These are phyloP conservation scores for Pseudocercospora crystallina DNA, from an alignment of 2,329 filamentous ascomycete species.

Conservation along the genomic window DNA sequence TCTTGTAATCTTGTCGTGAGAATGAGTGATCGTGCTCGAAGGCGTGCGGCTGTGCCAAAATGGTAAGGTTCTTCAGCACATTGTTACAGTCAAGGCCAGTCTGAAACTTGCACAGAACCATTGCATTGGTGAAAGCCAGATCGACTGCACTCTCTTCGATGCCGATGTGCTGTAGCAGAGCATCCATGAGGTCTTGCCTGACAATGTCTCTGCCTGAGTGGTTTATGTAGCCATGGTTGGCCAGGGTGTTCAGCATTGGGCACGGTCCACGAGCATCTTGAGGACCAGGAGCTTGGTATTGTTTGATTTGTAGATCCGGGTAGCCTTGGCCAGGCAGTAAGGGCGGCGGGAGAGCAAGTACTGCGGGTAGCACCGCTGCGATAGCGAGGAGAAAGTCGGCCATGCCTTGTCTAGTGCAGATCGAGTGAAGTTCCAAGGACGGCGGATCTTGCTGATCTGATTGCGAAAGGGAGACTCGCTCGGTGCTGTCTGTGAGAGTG, in stretches of 20 bases:
- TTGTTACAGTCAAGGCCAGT: not conserved
- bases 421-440: too few relatives aligned
- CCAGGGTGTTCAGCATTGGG: constrained; percentile 42
- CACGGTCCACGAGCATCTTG: constrained; percentile 38
- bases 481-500: too few relatives aligned
- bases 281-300: constrained; percentile 18
- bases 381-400: not conserved
- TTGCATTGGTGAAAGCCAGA: not conserved
- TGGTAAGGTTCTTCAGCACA: too few relatives aligned
- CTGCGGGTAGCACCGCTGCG: too few relatives aligned
- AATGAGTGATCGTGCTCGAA: constrained; percentile 55
- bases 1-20: constrained; percentile 45
- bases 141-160: too few relatives aligned
- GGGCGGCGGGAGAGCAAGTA: too few relatives aligned
- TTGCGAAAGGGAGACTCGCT: too few relatives aligned
- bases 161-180: too few relatives aligned
- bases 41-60: constrained; percentile 41
- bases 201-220: constrained; percentile 19
- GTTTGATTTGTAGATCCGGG: too few relatives aligned
- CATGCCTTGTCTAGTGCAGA: constrained; percentile 4
- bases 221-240: constrained; percentile 40
- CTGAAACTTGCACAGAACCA: not conserved
- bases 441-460: too few relatives aligned
- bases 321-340: too few relatives aligned
- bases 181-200: too few relatives aligned